phyloP scores from a whole-genome alignment of 345 rosid species.

The thale cress (Arabidopsis thaliana) region TAIR10.1 NC_003076.8:6592001-6592500 shows the following conservation, averaged over 20 bases:
- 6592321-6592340: too few species aligned
- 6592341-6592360: background rate
- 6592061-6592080: constrained; percentile 23
- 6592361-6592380: background rate
- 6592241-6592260: background rate
- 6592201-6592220: background rate
- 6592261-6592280: background rate
- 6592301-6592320: background rate
- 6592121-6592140: background rate
- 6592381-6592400: background rate
- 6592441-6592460: constrained; percentile 26
- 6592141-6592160: background rate
- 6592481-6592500: constrained; percentile 44
- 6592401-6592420: constrained; percentile 9
- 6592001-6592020: constrained; percentile 40
- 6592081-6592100: constrained; percentile 24
- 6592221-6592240: background rate
- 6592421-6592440: background rate
- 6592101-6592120: constrained; percentile 36
- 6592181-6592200: background rate
- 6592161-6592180: background rate
- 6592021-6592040: constrained; percentile 42
- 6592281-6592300: background rate
- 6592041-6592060: constrained; percentile 17
- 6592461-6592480: constrained; percentile 32